These are phyloP conservation scores for Cucurbita maxima DNA, from an alignment of 306 rosid species.

Conservation along the genomic window DNA sequence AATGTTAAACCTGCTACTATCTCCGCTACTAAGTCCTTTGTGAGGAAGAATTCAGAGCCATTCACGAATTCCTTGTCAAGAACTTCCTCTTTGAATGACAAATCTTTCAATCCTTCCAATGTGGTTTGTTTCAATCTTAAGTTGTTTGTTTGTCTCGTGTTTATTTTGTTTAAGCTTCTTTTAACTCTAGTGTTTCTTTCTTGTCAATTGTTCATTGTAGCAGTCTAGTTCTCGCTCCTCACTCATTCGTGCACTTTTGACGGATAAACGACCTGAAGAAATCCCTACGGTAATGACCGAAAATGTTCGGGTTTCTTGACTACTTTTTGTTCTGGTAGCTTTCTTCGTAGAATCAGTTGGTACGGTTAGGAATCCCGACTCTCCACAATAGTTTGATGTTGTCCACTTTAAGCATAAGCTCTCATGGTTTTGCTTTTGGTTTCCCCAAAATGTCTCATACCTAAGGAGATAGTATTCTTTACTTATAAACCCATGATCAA, in stretches of 20 bases:
- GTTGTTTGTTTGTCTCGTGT: slow-evolving; percentile 10
- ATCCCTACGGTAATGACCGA: slow-evolving; percentile 51
- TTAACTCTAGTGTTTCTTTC: not conserved
- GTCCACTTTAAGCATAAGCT: too few species aligned
- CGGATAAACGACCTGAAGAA: slow-evolving; percentile 88
- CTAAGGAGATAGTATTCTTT: too few species aligned
- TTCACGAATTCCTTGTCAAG: slow-evolving; percentile 67
- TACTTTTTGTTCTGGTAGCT: not conserved
- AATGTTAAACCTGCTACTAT: slow-evolving; percentile 41
- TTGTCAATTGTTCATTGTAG: slow-evolving; percentile 3
- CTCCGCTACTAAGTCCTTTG: slow-evolving; percentile 42
- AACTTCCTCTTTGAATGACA: slow-evolving; percentile 49
- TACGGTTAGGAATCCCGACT: too few species aligned
- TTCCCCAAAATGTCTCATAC: too few species aligned
- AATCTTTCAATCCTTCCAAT: slow-evolving; percentile 31
- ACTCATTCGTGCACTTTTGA: slow-evolving; percentile 59
- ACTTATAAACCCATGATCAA: too few species aligned
- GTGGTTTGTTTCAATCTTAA: slow-evolving; percentile 8
- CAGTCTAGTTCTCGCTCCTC: slow-evolving; percentile 49
- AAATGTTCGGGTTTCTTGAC: not conserved
- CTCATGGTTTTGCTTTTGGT: too few species aligned
- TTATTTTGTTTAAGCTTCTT: not conserved
- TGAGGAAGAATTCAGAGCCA: slow-evolving; percentile 75
- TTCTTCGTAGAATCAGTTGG: not conserved
- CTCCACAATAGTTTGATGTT: too few species aligned